A percentile compares a stretch with the other conserved stretches of the same genome.
Evolutionary conservation across 192 early-diverging fungal genomes (phyloP).

Genomic region (Geranomyces variabilis): DNA sequence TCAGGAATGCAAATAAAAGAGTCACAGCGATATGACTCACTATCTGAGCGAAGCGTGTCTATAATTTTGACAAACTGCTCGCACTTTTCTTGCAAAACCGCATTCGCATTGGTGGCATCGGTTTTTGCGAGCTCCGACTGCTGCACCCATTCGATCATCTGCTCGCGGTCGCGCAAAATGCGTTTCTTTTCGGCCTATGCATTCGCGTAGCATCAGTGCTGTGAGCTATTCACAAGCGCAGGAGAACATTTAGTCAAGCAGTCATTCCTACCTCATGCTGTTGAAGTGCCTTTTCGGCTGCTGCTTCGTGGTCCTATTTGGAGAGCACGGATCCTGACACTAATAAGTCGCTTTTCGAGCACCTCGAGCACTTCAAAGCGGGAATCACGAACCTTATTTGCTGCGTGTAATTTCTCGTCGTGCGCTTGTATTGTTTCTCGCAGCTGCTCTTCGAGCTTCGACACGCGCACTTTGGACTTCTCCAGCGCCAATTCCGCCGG

Average conservation of each 20-base stretch:
- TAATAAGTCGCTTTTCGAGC: too few relatives aligned
- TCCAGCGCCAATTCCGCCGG: conserved; percentile 13
- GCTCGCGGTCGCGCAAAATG: conserved; percentile 6
- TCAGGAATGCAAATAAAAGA: too few relatives aligned
- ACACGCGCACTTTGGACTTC: neutral
- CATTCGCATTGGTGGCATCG: neutral
- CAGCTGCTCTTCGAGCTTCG: neutral
- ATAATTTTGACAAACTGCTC: neutral
- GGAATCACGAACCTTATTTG: conserved; percentile 23
- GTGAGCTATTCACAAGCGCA: too few relatives aligned
- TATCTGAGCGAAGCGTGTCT: neutral
- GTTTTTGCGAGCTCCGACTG: conserved; percentile 5
- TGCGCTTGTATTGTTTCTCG: conserved; percentile 8
- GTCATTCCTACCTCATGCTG: conserved; percentile 5
- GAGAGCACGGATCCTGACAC: too few relatives aligned
- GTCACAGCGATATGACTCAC: neutral
- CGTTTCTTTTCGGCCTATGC: conserved; percentile 13
- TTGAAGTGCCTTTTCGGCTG: conserved; percentile 17
- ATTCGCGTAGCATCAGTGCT: neutral
- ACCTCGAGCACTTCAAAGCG: too few relatives aligned
- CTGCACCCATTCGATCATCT: conserved; percentile 16
- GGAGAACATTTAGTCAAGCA: too few relatives aligned
- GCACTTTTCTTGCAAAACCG: neutral
- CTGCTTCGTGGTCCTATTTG: conserved; percentile 10
- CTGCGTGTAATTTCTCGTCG: neutral